A percentile compares a stretch with the other conserved stretches of the same genome.
Evolutionary conservation across 306 rosid species (phyloP).

Genomic region (Lathyrus sativus): DNA sequence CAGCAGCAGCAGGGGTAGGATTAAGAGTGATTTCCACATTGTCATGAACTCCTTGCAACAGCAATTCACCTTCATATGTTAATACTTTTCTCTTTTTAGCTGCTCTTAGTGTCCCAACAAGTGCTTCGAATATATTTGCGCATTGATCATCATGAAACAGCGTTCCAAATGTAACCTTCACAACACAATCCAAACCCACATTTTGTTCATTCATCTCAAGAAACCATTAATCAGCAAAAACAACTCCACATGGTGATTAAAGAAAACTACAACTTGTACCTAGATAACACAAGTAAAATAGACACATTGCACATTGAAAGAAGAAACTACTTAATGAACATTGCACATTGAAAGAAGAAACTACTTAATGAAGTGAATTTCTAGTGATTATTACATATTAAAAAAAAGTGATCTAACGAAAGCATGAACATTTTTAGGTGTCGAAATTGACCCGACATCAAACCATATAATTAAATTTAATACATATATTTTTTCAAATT

Average conservation of each 20-base stretch:
- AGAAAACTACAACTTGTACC: neutral
- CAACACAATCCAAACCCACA: constrained; percentile 23
- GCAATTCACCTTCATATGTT: constrained; percentile 77
- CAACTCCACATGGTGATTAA: constrained; percentile 19
- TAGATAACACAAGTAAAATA: too few species aligned
- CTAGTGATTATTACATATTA: too few species aligned
- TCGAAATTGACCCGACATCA: too few species aligned
- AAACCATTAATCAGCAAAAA: constrained; percentile 19
- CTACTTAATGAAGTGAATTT: neutral
- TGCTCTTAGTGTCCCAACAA: constrained; percentile 91
- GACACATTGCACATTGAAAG: neutral
- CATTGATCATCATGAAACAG: constrained; percentile 82
- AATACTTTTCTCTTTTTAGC: constrained; percentile 76
- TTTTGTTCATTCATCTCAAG: constrained; percentile 23
- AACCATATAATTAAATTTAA: too few species aligned
- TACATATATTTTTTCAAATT: too few species aligned
- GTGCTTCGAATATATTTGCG: constrained; percentile 90
- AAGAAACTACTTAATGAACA: neutral
- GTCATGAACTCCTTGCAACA: constrained; percentile 95
- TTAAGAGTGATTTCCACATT: constrained; percentile 83
- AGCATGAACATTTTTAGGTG: too few species aligned
- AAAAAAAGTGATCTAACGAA: neutral
- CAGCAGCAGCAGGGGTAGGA: constrained; percentile 43
- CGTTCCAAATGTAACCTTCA: constrained; percentile 87
- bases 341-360: neutral